Conservation (phyloP, 768 basidiomycete species). For the Rhizopogon vesiculosus region DNA sequence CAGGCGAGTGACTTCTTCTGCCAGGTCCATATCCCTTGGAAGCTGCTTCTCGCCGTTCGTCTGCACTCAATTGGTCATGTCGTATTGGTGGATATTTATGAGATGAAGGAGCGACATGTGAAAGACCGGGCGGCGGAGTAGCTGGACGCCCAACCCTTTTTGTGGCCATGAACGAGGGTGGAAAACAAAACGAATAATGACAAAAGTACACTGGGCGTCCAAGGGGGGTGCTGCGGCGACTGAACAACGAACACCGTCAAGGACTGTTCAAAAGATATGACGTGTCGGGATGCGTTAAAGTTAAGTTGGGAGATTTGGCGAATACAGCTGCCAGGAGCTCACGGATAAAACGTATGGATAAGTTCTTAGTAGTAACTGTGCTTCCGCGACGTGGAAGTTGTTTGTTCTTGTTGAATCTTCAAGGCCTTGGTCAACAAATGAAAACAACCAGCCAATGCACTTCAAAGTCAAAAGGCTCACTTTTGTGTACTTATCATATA, state of each 20-base stretch:
- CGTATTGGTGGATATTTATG: conserved; percentile 61
- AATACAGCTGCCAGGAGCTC: neutral
- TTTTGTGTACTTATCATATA: too few relatives aligned
- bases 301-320: neutral
- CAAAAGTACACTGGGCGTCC: neutral
- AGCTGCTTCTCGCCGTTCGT: conserved; percentile 64
- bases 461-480: too few relatives aligned
- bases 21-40: conserved; percentile 58
- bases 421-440: neutral
- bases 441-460: neutral
- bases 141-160: conserved; percentile 62
- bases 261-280: neutral
- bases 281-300: neutral
- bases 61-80: conserved; percentile 69
- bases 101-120: conserved; percentile 26
- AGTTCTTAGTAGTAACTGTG: neutral
- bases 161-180: conserved; percentile 30
- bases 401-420: conserved; percentile 4
- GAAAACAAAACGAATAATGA: conserved; percentile 3
- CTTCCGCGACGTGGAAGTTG: neutral
- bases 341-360: neutral
- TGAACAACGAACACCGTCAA: too few relatives aligned
- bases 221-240: neutral
- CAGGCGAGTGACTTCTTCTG: conserved; percentile 42
- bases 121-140: conserved; percentile 54